Evolutionary conservation across 768 basidiomycete species (phyloP), one percentile per base, ranked within the genome.

Genomic region (Lentinula aciculospora): DNA sequence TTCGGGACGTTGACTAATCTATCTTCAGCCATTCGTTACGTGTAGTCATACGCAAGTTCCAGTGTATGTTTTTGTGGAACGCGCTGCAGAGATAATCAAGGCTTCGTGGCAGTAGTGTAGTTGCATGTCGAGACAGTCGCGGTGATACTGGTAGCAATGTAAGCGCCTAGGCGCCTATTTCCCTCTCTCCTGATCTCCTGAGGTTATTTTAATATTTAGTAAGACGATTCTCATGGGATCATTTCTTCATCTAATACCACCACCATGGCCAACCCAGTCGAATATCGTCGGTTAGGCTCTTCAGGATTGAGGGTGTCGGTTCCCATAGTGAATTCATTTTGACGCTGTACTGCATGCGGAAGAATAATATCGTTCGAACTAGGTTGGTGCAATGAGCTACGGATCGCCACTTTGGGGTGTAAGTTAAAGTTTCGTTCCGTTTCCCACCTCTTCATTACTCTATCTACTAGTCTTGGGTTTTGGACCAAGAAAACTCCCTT

Each of bases 401-500:
- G 68, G 68, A 21, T 40, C 46, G 17, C 62, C 63, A 17, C 12
- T 58, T 53, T 58, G 61, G 60, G 28, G 51, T 49, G 67, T 61
- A 50, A 48, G 62, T 53, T 36, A n/a, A 25, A 25, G 23, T 15
- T 42, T 12, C 12, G 9, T 17, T 36, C 23, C 25, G 2, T 17
- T 1, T 10, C 19, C 4, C 25, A 25, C 29, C 13, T 12, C 6
- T 19, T 32, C 8, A 31, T 17, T 28, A 19, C 17, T 31, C 5
- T 19, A 28, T 31, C 39, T 72, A 69, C 64, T 65, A 79, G 61
- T 63, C 67, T 7, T 84, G 82, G 83, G 73, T 83, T 10, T 61
- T 80, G 19, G 75, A 72, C 3, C 78, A 81, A 58, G 77, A 78
- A 51, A 71, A 76, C 50, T 70, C 72, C 0, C 53, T 78, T 12